Evolutionary conservation across 75 land plant genomes (phyloP).

Genomic region (Pseudotsuga menziesii): DNA sequence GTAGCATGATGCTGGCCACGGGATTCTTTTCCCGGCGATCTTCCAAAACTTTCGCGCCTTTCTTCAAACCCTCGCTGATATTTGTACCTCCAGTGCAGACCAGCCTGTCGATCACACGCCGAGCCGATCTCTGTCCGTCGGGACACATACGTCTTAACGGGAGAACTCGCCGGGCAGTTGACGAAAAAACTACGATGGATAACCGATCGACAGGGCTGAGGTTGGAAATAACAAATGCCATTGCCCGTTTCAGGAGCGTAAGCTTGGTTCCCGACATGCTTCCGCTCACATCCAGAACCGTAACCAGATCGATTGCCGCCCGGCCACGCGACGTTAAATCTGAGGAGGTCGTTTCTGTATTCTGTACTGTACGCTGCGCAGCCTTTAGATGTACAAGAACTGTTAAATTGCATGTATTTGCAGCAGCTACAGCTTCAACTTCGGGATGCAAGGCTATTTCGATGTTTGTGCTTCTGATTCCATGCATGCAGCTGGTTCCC

Average conservation of each 20-base stretch:
- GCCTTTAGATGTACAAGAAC: conserved; percentile 51
- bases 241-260: conserved; percentile 77
- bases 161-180: conserved; percentile 48
- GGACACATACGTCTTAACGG: conserved; percentile 64
- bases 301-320: conserved; percentile 67
- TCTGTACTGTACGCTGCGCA: conserved; percentile 13
- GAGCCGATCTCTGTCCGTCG: conserved; percentile 53
- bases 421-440: conserved; percentile 37
- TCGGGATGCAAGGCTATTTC: conserved; percentile 17
- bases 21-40: conserved; percentile 65
- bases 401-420: conserved; percentile 34
- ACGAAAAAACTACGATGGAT: conserved; percentile 67
- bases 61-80: conserved; percentile 62
- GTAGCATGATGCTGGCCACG: conserved; percentile 52
- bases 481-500: neutral
- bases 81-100: conserved; percentile 33
- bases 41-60: conserved; percentile 58
- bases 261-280: conserved; percentile 82
- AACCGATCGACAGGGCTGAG: conserved; percentile 75
- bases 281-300: conserved; percentile 53
- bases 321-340: conserved; percentile 13
- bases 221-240: conserved; percentile 74
- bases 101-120: conserved; percentile 56
- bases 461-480: neutral
- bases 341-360: neutral